Percentiles rank a stretch among this genome's conserved stretches.
Conservation (phyloP, 192 early-diverging fungal genomes). For the Neocallimastix lanati region DNA sequence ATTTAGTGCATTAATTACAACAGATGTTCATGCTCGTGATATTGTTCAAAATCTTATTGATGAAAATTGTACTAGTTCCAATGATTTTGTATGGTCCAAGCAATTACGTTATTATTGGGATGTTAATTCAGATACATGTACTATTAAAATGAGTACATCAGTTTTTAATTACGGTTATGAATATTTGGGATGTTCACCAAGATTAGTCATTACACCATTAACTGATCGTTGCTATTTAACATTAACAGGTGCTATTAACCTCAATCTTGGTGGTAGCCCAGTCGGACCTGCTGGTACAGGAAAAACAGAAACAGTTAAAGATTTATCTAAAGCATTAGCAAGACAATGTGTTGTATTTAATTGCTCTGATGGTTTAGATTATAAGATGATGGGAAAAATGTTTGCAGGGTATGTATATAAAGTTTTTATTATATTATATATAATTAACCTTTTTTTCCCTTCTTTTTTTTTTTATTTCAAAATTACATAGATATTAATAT, state of each 20-base stretch:
- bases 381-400: conserved; percentile 53
- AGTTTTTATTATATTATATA: too few species aligned
- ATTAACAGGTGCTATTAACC: conserved; percentile 36
- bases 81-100: conserved; percentile 44
- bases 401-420: conserved; percentile 23
- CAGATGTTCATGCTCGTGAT: conserved; percentile 42
- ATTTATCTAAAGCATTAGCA: conserved; percentile 37
- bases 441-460: too few species aligned
- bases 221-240: conserved; percentile 44
- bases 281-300: conserved; percentile 39
- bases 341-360: conserved; percentile 44
- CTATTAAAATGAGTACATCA: conserved; percentile 33
- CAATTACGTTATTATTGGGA: conserved; percentile 45
- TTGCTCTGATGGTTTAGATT: conserved; percentile 43
- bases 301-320: conserved; percentile 45
- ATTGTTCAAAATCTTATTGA: conserved; percentile 26
- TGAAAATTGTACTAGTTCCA: conserved; percentile 15
- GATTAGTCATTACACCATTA: conserved; percentile 38
- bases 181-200: conserved; percentile 38
- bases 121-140: conserved; percentile 31
- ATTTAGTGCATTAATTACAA: conserved; percentile 36
- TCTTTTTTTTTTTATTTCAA: too few species aligned
- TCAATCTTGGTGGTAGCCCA: conserved; percentile 40
- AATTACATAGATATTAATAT: too few species aligned
- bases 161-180: conserved; percentile 39